Base-by-base conservation (phyloP, 2,329 filamentous ascomycete genomes). In the Apiospora marii region DNA sequence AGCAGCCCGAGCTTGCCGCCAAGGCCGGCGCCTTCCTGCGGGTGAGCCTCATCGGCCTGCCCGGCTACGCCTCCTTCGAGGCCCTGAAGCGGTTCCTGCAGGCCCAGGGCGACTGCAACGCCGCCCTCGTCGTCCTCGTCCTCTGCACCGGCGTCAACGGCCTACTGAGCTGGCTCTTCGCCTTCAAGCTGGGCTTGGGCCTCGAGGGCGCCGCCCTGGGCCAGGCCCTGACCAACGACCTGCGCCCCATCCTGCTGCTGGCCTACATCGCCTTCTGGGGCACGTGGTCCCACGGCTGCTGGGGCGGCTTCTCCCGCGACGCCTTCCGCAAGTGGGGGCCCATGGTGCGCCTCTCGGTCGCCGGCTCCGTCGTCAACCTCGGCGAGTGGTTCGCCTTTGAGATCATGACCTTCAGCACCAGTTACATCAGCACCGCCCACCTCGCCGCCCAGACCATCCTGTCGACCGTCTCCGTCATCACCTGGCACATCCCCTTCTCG, bases 61-160 rank as follows among this genome's bases (percentile, higher is more conserved):
- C 87, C 0, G 87, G 87, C 3, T 89, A 88, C 71, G 87, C 85
- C 1, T 83, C 83, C 3, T 90, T 89, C 43, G 88, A 89, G 74
- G 86, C 86, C 0, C 81, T 85, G 1, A 90, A 89, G 76, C 82
- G 87, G 0, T 89, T 88, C 74, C 82, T 88, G 3, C 87, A 89
- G 76, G 86, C 88, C 0, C 87, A 89, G 74, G 87, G 88, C 1
- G 81, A 87, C 44, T 89, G 89, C 79, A 84, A 84, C 46, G 85
- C 84, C 1, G 85, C 83, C 19, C 82, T 88, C 76, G 80, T 82
- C 12, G 82, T 87, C 30, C 79, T 89, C 12, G 67, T 88, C 1
- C 75, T 88, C 34, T 85, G 85, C 51, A 83, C 85, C 0, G 87
- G 87, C 0, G 73, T 86, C 19, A 88, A 88, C 73, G 84, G 85